Evolutionary conservation across 2,329 filamentous ascomycete genomes (phyloP).

Genomic region (Arthrobotrys megalospora): DNA sequence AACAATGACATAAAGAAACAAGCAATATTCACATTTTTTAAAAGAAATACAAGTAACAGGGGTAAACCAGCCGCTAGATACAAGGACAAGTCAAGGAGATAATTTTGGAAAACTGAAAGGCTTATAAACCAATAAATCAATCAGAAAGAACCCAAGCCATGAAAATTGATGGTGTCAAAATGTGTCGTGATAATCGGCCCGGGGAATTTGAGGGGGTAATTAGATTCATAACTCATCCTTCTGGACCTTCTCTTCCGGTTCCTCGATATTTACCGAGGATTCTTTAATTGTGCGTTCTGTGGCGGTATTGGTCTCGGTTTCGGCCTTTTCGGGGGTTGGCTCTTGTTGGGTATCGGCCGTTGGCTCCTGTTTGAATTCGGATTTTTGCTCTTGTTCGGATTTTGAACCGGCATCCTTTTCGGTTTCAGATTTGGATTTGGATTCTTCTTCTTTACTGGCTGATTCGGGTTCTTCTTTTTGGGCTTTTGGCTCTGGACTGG

Average conservation of each 20-base stretch:
- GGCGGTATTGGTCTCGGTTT: conserved; percentile 43
- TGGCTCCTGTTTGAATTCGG: conserved; percentile 41
- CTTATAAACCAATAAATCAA: not conserved
- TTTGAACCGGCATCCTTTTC: conserved; percentile 29
- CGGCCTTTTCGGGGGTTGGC: conserved; percentile 36
- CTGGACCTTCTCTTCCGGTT: conserved; percentile 10
- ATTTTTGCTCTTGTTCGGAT: conserved; percentile 40
- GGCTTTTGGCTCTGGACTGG: conserved; percentile 26
- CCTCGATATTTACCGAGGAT: conserved; percentile 29
- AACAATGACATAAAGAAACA: conserved; percentile 10
- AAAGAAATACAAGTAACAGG: conserved; percentile 23
- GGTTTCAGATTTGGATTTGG: conserved; percentile 25
- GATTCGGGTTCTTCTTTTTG: conserved; percentile 32
- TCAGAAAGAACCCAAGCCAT: not conserved
- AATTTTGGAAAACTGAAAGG: conserved; percentile 14
- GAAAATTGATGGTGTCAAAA: not conserved
- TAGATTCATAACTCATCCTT: conserved; percentile 51
- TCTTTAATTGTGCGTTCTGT: conserved; percentile 46
- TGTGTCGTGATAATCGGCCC: not conserved
- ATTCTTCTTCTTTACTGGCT: conserved; percentile 27
- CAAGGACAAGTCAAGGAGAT: conserved; percentile 37
- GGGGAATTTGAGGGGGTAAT: conserved; percentile 6
- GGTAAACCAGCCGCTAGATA: conserved; percentile 58
- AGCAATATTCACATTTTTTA: conserved; percentile 41
- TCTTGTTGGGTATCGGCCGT: conserved; percentile 38